Evolutionary conservation across 2,329 filamentous ascomycete species (phyloP).

Genomic region (Venturia effusa): DNA sequence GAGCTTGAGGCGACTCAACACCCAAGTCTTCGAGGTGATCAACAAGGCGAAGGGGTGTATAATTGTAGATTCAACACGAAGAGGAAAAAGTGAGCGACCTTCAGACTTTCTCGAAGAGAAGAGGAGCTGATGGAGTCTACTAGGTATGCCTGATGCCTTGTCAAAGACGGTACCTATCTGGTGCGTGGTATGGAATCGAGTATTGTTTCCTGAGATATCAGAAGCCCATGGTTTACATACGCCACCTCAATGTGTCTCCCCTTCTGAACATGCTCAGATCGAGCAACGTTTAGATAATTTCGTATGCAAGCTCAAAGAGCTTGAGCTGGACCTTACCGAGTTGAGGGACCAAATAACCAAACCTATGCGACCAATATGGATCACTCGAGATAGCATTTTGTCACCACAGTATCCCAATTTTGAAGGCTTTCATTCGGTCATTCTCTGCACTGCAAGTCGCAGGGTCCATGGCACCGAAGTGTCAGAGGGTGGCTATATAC

Average conservation of each 20-base stretch:
- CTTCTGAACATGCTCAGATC: slow-evolving; percentile 73
- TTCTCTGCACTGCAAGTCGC: slow-evolving; percentile 78
- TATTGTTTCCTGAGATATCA: slow-evolving; percentile 54
- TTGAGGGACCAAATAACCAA: slow-evolving; percentile 51
- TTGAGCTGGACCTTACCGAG: slow-evolving; percentile 48
- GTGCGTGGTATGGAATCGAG: slow-evolving; percentile 75
- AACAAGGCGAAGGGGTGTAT: slow-evolving; percentile 61
- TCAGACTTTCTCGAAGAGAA: background rate
- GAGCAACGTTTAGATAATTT: slow-evolving; percentile 48
- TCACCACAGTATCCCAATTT: slow-evolving; percentile 29
- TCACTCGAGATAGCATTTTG: slow-evolving; percentile 52
- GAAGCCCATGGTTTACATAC: slow-evolving; percentile 50
- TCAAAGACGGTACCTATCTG: slow-evolving; percentile 91
- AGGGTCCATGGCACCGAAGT: slow-evolving; percentile 58
- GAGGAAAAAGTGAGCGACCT: slow-evolving; percentile 61
- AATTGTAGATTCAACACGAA: slow-evolving; percentile 83
- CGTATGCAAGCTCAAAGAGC: slow-evolving; percentile 39
- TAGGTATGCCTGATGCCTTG: slow-evolving; percentile 84
- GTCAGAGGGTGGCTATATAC: slow-evolving; percentile 69
- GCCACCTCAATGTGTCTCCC: slow-evolving; percentile 60
- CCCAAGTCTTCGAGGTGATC: slow-evolving; percentile 65
- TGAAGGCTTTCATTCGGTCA: slow-evolving; percentile 55
- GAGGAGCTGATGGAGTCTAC: slow-evolving; percentile 10
- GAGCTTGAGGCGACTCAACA: slow-evolving; percentile 71
- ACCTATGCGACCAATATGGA: slow-evolving; percentile 69